Evolutionary conservation across 495 filamentous ascomycete species (phyloP).

Genomic region (Lasiosphaeriaceae sp.): DNA sequence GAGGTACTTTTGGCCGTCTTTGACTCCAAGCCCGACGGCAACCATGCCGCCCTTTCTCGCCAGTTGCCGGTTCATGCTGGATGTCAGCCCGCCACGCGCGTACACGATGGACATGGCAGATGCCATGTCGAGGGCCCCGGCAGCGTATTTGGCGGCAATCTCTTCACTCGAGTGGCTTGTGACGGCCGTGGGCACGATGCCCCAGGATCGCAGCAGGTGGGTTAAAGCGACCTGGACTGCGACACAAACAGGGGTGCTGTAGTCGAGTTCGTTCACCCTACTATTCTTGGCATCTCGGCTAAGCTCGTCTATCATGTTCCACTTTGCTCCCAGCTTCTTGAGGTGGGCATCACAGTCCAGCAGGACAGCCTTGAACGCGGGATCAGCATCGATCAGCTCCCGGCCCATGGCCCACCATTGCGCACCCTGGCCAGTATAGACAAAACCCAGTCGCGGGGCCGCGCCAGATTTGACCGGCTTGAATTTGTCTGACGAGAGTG

Average conservation of each 20-base stretch:
- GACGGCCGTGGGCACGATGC: slow-evolving; percentile 45
- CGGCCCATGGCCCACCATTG: slow-evolving; percentile 55
- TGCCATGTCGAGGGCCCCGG: slow-evolving; percentile 37
- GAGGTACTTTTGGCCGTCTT: slow-evolving; percentile 24
- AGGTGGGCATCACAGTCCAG: slow-evolving; percentile 26
- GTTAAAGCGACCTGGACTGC: slow-evolving; percentile 52
- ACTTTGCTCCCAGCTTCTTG: slow-evolving; percentile 27
- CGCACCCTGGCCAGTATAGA: slow-evolving; percentile 47
- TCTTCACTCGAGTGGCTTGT: slow-evolving; percentile 65
- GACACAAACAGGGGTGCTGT: slow-evolving; percentile 44
- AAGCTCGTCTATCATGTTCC: slow-evolving; percentile 30
- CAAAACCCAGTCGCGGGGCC: slow-evolving; percentile 22
- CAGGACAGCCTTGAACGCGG: slow-evolving; percentile 25
- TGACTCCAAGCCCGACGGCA: slow-evolving; percentile 34
- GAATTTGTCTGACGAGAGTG: slow-evolving; percentile 16
- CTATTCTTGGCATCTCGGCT: slow-evolving; percentile 17
- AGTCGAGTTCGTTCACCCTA: slow-evolving; percentile 25
- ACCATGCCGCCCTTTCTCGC: slow-evolving; percentile 38
- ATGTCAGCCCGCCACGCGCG: slow-evolving; percentile 26
- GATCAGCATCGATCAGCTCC: slow-evolving; percentile 36
- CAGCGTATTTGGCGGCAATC: slow-evolving; percentile 51
- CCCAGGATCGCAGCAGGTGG: slow-evolving; percentile 48
- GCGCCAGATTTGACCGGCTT: slow-evolving; percentile 11
- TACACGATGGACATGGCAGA: slow-evolving; percentile 47
- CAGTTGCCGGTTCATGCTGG: slow-evolving; percentile 22